A percentile compares a stretch with the other conserved stretches of the same genome.
These are phyloP conservation scores for Erigeron canadensis DNA, from an alignment of 129 eudicot species.

Conservation along the genomic window DNA sequence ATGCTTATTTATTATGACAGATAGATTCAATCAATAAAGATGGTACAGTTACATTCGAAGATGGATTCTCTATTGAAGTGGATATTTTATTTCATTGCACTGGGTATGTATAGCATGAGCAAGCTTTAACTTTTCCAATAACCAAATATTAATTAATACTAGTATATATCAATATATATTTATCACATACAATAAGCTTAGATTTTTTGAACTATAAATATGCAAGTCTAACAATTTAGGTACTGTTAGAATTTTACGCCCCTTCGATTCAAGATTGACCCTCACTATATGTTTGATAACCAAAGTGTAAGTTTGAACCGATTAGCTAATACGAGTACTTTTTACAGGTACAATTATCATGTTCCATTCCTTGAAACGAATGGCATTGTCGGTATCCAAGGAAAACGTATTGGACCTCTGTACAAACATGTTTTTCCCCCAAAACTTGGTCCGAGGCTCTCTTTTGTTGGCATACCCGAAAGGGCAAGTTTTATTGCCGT, in stretches of 20 bases:
- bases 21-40: conserved; percentile 37
- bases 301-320: too few species aligned
- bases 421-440: conserved; percentile 37
- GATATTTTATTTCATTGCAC: conserved; percentile 63
- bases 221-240: background rate
- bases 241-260: too few species aligned
- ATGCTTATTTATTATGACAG: conserved; percentile 28
- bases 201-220: background rate
- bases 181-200: too few species aligned
- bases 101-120: conserved; percentile 58
- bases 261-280: too few species aligned
- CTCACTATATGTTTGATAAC: too few species aligned
- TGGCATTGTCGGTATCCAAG: conserved; percentile 42
- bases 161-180: too few species aligned
- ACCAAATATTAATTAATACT: too few species aligned
- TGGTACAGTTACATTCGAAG: conserved; percentile 57
- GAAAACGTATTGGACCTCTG: conserved; percentile 13
- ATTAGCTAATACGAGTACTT: too few species aligned
- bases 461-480: conserved; percentile 45
- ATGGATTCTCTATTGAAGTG: conserved; percentile 46
- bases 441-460: conserved; percentile 54
- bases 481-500: conserved; percentile 23
- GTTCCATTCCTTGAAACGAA: conserved; percentile 43
- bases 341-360: conserved; percentile 35
- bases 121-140: background rate